phyloP scores from a whole-genome alignment of 345 rosid genomes.

The Eucalyptus leucophloia region DNA sequence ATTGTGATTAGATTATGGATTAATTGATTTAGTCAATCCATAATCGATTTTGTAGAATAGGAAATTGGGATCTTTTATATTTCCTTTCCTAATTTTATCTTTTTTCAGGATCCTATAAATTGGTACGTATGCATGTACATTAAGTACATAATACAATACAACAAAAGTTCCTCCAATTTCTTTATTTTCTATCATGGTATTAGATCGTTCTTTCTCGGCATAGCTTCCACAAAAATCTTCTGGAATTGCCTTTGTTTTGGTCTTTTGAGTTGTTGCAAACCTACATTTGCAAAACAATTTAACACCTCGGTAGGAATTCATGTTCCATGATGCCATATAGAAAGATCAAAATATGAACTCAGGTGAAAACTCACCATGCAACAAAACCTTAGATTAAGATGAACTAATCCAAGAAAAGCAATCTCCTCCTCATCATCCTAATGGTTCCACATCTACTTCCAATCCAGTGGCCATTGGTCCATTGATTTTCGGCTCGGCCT shows the following conservation, averaged over 20 bases:
- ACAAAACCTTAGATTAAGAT: background rate
- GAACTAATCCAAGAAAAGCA: background rate
- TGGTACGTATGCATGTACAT: too few relatives aligned
- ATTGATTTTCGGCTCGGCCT: rapidly evolving
- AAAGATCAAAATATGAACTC: background rate
- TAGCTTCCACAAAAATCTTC: background rate
- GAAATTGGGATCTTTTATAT: background rate
- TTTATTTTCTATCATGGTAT: background rate
- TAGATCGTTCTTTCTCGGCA: background rate
- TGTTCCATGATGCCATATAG: background rate
- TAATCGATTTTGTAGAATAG: background rate
- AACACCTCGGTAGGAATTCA: background rate
- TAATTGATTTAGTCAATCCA: background rate
- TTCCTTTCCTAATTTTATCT: background rate
- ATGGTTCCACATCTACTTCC: background rate
- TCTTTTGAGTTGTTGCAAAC: background rate
- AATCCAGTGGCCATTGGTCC: background rate
- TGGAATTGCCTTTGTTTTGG: background rate
- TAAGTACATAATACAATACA: too few relatives aligned
- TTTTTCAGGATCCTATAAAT: too few relatives aligned
- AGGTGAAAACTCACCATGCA: background rate
- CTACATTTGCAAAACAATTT: background rate
- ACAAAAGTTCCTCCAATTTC: background rate
- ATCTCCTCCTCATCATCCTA: background rate
- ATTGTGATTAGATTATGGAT: background rate